Percentiles rank a stretch among this genome's conserved stretches.
These are phyloP conservation scores for Calocera cornea DNA, from an alignment of 768 basidiomycete species.

Conservation along the genomic window DNA sequence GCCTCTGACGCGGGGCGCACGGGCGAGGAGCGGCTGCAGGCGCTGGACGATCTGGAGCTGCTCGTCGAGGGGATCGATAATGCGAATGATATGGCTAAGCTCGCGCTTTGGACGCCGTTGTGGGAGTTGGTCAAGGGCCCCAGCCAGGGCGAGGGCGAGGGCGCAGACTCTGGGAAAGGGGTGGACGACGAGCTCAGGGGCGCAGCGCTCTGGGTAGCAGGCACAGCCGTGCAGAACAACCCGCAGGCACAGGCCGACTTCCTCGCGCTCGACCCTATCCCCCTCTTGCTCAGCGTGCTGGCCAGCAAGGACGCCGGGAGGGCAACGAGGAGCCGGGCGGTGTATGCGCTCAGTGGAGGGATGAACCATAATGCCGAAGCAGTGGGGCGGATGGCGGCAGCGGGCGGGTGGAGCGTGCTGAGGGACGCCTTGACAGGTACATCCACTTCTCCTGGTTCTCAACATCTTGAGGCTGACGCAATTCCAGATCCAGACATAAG, in stretches of 20 bases:
- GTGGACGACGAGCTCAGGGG: constrained; percentile 43
- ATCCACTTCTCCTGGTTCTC: constrained; percentile 6
- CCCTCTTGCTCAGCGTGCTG: neutral
- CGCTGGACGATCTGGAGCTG: constrained; percentile 81
- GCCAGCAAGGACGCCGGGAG: neutral
- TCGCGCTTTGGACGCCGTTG: constrained; percentile 69
- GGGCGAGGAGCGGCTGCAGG: constrained; percentile 48
- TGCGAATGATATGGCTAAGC: constrained; percentile 65
- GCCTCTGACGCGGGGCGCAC: constrained; percentile 43
- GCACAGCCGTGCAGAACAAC: constrained; percentile 84
- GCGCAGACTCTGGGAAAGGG: no score
- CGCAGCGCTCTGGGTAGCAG: constrained; percentile 72
- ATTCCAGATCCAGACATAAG: constrained; percentile 56
- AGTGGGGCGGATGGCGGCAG: constrained; percentile 37
- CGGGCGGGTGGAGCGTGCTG: constrained; percentile 52
- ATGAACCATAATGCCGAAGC: constrained; percentile 66
- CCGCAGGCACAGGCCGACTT: constrained; percentile 55
- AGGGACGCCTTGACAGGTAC: constrained; percentile 47
- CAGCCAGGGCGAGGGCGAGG: no score
- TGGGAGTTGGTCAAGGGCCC: constrained; percentile 57
- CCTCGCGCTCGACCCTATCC: neutral
- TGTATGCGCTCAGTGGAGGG: constrained; percentile 66
- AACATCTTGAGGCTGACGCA: neutral
- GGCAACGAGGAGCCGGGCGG: constrained; percentile 34
- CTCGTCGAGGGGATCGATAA: constrained; percentile 82